Conservation (phyloP, 2,329 filamentous ascomycete genomes). For the Penicillium aurantiogriseum region DNA sequence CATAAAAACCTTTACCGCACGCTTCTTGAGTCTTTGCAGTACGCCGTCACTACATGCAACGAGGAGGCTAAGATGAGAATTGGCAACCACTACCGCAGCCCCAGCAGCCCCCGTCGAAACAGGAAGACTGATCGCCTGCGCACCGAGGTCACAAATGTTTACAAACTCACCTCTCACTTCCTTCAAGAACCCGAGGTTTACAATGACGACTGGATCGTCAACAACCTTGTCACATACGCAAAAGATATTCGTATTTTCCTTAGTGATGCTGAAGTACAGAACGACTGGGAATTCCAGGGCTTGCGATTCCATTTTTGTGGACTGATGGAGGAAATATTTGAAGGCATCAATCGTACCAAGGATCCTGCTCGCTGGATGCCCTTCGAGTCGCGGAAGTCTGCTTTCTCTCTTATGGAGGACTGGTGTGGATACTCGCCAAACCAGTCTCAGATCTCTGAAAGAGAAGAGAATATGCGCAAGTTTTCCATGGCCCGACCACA, state of each 20-base stretch:
- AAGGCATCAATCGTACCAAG: conserved; percentile 80
- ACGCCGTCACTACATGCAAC: conserved; percentile 79
- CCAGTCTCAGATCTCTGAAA: conserved; percentile 73
- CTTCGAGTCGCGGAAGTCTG: conserved; percentile 91
- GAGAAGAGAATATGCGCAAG: conserved; percentile 84
- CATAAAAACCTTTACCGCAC: conserved; percentile 92
- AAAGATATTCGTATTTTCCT: conserved; percentile 92
- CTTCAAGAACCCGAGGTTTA: conserved; percentile 74
- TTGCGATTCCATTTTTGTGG: conserved; percentile 92
- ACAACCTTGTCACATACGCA: conserved; percentile 82
- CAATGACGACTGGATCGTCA: conserved; percentile 85
- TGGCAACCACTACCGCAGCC: conserved; percentile 71
- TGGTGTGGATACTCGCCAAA: conserved; percentile 98
- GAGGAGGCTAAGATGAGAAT: conserved; percentile 83
- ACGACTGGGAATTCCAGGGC: conserved; percentile 91
- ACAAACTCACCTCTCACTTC: conserved; percentile 89
- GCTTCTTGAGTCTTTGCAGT: conserved; percentile 83
- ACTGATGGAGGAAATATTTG: conserved; percentile 86
- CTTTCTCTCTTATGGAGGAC: conserved; percentile 96
- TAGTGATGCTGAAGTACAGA: conserved; percentile 91
- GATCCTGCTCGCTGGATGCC: conserved; percentile 94
- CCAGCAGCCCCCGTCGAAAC: conserved; percentile 78
- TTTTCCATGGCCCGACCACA: conserved; percentile 76
- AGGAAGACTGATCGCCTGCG: conserved; percentile 81
- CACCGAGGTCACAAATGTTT: conserved; percentile 94